A percentile compares a stretch with the other conserved stretches of the same genome.
phyloP scores from a whole-genome alignment of 768 basidiomycete genomes.

The Cytidiella melzeri region DNA sequence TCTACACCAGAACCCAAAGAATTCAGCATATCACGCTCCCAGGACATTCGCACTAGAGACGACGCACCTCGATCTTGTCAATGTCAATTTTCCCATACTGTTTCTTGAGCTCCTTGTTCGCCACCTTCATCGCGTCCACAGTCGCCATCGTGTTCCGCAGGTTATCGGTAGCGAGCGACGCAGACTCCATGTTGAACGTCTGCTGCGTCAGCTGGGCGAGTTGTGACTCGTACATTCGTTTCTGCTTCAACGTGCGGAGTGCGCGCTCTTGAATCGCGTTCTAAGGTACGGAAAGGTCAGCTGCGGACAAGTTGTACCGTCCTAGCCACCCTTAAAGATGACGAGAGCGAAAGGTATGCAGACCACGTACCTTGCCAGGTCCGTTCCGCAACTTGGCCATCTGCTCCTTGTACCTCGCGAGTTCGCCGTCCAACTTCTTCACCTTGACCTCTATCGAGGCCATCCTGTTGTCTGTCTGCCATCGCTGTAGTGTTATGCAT shows the following conservation, averaged over 20 bases:
- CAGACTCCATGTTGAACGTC: slow-evolving; percentile 98
- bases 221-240: slow-evolving; percentile 92
- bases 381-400: slow-evolving; percentile 91
- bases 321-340: not conserved
- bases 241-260: slow-evolving; percentile 87
- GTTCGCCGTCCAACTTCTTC: slow-evolving; percentile 92
- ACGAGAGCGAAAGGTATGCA: not conserved
- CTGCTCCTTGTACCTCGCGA: slow-evolving; percentile 89
- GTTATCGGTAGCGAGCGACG: slow-evolving; percentile 94
- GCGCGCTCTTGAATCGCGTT: slow-evolving; percentile 93
- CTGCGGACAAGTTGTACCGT: no score
- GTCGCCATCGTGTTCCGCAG: slow-evolving; percentile 98
- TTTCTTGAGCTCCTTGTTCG: slow-evolving; percentile 94
- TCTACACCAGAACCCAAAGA: slow-evolving; percentile 37
- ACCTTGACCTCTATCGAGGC: slow-evolving; percentile 93
- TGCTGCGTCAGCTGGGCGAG: slow-evolving; percentile 89
- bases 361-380: slow-evolving; percentile 76
- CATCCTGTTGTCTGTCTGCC: slow-evolving; percentile 80
- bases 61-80: slow-evolving; percentile 91
- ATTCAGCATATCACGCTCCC: not conserved
- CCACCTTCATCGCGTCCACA: slow-evolving; percentile 90
- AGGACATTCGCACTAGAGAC: not conserved
- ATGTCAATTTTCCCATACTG: slow-evolving; percentile 98
- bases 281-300: slow-evolving; percentile 44
- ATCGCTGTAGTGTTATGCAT: no score